Base-by-base conservation (phyloP, 1,284 basidiomycete species). In the Ustilago hordei region DNA sequence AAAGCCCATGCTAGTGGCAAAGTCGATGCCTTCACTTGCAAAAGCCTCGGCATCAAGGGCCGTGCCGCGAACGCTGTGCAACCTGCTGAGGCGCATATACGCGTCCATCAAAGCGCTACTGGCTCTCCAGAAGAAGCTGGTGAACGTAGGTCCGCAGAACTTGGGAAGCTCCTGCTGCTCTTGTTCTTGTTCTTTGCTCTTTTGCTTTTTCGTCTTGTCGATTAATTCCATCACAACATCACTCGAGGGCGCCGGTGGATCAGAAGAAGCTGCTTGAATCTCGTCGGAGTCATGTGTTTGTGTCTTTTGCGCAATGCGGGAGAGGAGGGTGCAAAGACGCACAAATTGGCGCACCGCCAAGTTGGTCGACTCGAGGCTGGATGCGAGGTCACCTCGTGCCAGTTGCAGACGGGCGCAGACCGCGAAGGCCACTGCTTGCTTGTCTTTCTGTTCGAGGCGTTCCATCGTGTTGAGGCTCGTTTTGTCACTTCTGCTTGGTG, bases 31-130 rank as follows among this genome's bases (percentile, higher is more conserved):
- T 55, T 85, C 84, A 8, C 59, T 57, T 11, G 76, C 82, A 60
- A 81, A 77, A 2, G 73, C 72, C n/a, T 80, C 80, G 3, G 84
- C 82, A 35, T 85, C 82, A 8, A 71, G 55, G 7, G 70, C 78
- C 9, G 78, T 78, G 38, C 84, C 84, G 19, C 84, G 82, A 23
- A 60, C 28, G n/a, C 75, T 70, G 45, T 84, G 75, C 45, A 83
- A 35, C 17, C 47, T 60, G 32, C 76, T 77, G 47, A 83, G 61
- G 6, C 56, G 62, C 45, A 69, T 48, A 56, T 81, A 83, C 5
- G 45, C 54, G 15, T 66, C 47, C 32, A 75, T 43, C 12, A 78
- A 59, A 8, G 67, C 47, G 38, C 62, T 54, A 35, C 74, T 62
- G 31, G 61, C 45, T 36, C 69, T 62, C 75, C 75, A 72, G 55